Percentiles rank a stretch among this genome's conserved stretches.
Conservation (phyloP, 768 basidiomycete species). For the Russula emetica region DNA sequence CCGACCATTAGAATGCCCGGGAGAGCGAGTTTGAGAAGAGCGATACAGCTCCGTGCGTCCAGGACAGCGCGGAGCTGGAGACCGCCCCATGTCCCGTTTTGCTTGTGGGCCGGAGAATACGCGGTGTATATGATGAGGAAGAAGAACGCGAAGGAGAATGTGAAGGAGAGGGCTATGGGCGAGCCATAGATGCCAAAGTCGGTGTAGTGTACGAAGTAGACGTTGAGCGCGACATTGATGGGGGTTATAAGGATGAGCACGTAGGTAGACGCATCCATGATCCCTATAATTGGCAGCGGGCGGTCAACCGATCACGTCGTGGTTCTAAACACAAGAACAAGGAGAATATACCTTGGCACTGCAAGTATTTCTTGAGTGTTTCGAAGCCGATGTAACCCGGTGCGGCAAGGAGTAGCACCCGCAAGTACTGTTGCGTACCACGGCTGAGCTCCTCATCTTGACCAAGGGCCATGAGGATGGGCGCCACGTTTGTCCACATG, state of each 20-base stretch:
- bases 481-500: constrained; percentile 61
- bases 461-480: constrained; percentile 58
- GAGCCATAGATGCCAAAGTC: constrained; percentile 60
- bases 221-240: constrained; percentile 57
- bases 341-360: constrained; percentile 58
- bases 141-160: constrained; percentile 64
- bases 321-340: background rate
- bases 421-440: constrained; percentile 62
- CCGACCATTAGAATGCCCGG: constrained; percentile 78
- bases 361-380: constrained; percentile 73
- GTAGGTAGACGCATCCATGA: constrained; percentile 67
- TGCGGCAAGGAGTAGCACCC: constrained; percentile 57
- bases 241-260: constrained; percentile 62
- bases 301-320: background rate
- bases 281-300: constrained; percentile 43
- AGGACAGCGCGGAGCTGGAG: constrained; percentile 45
- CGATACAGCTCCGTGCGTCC: constrained; percentile 46
- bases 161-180: constrained; percentile 61
- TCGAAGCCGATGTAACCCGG: constrained; percentile 76
- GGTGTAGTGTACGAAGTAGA: constrained; percentile 61
- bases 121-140: constrained; percentile 48
- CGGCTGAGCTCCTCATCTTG: constrained; percentile 54
- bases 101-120: constrained; percentile 48
- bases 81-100: constrained; percentile 64
- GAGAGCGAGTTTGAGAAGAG: constrained; percentile 63